Evolutionary conservation across 2,329 filamentous ascomycete genomes (phyloP), one percentile per base, ranked within the genome.

Genomic region (Iodosphaeria phyllophila): DNA sequence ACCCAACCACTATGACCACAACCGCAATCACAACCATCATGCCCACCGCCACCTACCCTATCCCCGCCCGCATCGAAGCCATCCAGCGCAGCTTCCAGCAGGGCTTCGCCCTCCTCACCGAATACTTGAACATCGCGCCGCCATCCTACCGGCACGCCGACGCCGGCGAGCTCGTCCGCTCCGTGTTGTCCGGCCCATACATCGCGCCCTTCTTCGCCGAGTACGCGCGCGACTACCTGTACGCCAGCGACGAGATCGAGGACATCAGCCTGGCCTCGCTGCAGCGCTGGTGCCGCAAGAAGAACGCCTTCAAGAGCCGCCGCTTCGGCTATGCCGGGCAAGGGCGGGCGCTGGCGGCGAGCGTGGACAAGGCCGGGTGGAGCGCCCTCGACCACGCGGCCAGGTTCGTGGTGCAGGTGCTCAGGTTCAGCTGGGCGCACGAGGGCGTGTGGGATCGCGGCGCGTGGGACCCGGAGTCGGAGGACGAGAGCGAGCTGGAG

Each of bases 141-240:
- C 33, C 34, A 18, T 29, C 32, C 12, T 33, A 34, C 17, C 22
- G 24, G 13, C 17, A 12, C 18, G 5, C 10, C 5, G 16, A 13
- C 5, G 16, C 22, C 5, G 16, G 6, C 6, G 26, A 13, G 10
- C 16, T 26, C 6, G 32, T 32, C 14, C 33, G 28, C n/a, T 23
- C 26, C 6, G 25, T 42, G 2, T 29, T 42, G 9, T 33, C 37
- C 21, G 31, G 40, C 22, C 28, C 33, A 11, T 35, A 31, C 18
- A 28, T 44, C 11, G 27, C 29, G 17, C 41, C 41, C 5, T 44
- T 39, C 33, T 43, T 42, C 21, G 28, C 31, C 4, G 41, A 44
- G 28, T 44, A 41, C 23, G 33, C 33, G 9, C 34, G 28, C 8
- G 36, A 41, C 26, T 43, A 40, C 32, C 38, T 44, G 12, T 37